Base-by-base conservation (phyloP, 2,329 filamentous ascomycete genomes). In the Aspergillus nomiae region DNA sequence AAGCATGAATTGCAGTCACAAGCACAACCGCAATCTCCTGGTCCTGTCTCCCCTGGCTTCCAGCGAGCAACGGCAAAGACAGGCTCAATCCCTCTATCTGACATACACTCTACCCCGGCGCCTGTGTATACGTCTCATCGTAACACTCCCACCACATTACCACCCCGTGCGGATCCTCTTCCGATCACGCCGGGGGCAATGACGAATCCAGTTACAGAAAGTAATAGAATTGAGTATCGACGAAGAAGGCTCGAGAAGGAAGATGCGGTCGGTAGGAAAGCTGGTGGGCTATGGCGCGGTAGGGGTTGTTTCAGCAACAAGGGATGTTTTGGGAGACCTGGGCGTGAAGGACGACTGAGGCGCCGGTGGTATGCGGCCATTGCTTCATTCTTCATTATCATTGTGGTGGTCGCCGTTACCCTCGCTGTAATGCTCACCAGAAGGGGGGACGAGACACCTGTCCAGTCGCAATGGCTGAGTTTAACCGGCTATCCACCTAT, bases 401-500 rank as follows among this genome's bases (percentile, higher is more conserved):
- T 89, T 58, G 82, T 90, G 28, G 80, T 87, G 26, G 71, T 91
- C 12, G 81, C 84, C 19, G 76, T 90, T 26, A 81, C 86, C 1
- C 79, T 92, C 1, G 75, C 84, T 0, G 83, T 88, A 14, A 82
- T 86, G 1, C 77, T 92, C 48, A 83, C 81, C 59, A 80, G 77
- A 66, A 78, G 79, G 67, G 73, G 78, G 46, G 71, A 80, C 71
- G 70, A 69, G 60, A 82, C 74, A 4, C 76, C 79, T 0, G 77
- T 81, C 10, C 75, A 84, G 67, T 84, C 85, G 2, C 79, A 84
- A 56, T 97, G 92, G 90, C 83, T 97, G 61, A 97, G 96, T 73
- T 76, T 96, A 65, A 96, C 94, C 1, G 88, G 89, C 57, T 97
- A 92, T 69, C 94, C 94, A 21, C 90, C 93, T 0, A 92, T 97